These are phyloP conservation scores for Coelastrella sp. DNA, from an alignment of 139 green algal species.

Conservation along the genomic window DNA sequence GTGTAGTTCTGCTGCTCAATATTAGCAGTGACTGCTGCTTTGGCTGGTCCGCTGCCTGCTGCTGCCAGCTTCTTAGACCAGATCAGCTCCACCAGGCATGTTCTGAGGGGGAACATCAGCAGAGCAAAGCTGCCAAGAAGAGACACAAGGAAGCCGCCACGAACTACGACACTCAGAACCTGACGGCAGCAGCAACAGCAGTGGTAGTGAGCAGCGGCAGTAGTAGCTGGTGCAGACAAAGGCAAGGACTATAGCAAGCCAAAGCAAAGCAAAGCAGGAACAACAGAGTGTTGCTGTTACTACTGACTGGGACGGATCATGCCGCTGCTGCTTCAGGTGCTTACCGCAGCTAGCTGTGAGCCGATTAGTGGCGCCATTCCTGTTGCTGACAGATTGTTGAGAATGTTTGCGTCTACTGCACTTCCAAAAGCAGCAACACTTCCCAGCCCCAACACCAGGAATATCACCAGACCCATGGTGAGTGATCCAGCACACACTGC, in stretches of 20 bases:
- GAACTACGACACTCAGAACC: conserved; percentile 37
- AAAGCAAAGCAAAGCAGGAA: too few species aligned
- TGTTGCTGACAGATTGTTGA: conserved; percentile 50
- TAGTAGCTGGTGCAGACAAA: too few species aligned
- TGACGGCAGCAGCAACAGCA: neutral
- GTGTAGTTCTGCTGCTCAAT: conserved; percentile 30
- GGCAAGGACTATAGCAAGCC: too few species aligned
- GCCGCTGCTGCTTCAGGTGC: neutral
- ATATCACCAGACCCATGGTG: conserved; percentile 39
- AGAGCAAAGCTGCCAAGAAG: conserved; percentile 52
- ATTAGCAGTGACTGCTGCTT: neutral
- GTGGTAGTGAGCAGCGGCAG: neutral
- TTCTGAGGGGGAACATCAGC: conserved; percentile 58
- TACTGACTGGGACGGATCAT: too few species aligned
- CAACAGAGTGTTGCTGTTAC: neutral
- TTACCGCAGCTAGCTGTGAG: neutral
- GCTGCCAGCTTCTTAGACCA: conserved; percentile 2
- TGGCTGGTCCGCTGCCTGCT: conserved; percentile 27
- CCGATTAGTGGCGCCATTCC: conserved; percentile 48
- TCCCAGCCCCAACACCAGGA: conserved; percentile 34
- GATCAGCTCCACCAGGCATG: conserved; percentile 43
- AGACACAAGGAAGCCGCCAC: conserved; percentile 48
- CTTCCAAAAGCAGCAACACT: conserved; percentile 48
- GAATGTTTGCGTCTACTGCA: conserved; percentile 45
- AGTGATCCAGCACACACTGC: conserved; percentile 8